Evolutionary conservation across 345 rosid species (phyloP).

Genomic region (Brassica carinata): DNA sequence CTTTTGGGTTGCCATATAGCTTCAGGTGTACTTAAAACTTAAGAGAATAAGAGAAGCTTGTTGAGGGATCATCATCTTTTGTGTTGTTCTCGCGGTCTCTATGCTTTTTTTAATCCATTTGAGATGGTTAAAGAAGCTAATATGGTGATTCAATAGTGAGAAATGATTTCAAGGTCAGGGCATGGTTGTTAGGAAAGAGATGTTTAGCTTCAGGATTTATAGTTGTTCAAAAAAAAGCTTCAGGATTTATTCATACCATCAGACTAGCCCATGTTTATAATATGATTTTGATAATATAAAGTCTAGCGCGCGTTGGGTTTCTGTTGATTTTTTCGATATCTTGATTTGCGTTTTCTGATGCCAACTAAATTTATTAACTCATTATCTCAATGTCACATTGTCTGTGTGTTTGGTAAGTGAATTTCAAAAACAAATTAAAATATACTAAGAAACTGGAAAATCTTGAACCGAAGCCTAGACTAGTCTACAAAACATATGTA

Average conservation of each 20-base stretch:
- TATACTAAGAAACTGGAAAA: not conserved
- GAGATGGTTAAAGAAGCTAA: not conserved
- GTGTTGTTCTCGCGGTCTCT: not conserved
- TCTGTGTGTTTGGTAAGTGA: too few relatives aligned
- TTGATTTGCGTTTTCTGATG: not conserved
- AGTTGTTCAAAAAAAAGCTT: not conserved
- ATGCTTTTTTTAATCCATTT: not conserved
- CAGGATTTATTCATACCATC: not conserved
- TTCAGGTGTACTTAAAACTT: not conserved
- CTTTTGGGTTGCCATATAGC: not conserved
- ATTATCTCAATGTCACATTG: too few relatives aligned
- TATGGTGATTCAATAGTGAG: not conserved
- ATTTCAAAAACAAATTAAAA: not conserved
- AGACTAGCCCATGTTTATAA: not conserved
- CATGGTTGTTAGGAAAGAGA: not conserved
- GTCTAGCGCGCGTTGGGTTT: not conserved
- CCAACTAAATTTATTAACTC: not conserved
- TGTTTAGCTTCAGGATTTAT: not conserved
- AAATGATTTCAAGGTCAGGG: not conserved
- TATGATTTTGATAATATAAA: not conserved
- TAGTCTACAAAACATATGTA: not conserved
- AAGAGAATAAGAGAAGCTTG: not conserved
- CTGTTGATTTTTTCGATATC: not conserved
- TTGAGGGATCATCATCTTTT: not conserved
- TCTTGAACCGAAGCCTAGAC: not conserved